Evolutionary conservation across 2,329 filamentous ascomycete species (phyloP).

Genomic region (Diaporthe vaccinii): DNA sequence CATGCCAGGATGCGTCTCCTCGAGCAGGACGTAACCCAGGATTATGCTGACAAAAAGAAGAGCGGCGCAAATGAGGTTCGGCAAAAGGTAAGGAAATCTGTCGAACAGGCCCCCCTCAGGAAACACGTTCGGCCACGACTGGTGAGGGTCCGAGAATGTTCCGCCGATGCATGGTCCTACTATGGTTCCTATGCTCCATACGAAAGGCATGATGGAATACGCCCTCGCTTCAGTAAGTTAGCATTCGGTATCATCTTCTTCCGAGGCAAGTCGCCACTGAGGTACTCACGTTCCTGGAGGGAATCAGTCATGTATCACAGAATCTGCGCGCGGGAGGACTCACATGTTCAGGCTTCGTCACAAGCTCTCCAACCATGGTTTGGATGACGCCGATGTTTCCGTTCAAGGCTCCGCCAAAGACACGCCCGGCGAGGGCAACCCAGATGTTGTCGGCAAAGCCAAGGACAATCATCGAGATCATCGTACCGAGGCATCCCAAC

Average conservation of each 20-base stretch:
- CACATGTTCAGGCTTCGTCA: slow-evolving; percentile 86
- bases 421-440: slow-evolving; percentile 82
- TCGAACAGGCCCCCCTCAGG: slow-evolving; percentile 78
- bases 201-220: slow-evolving; percentile 93
- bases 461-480: slow-evolving; percentile 85
- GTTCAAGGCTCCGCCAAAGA: slow-evolving; percentile 85
- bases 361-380: slow-evolving; percentile 92
- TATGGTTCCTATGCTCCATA: slow-evolving; percentile 93
- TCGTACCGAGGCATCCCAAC: slow-evolving; percentile 84
- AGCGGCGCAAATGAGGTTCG: slow-evolving; percentile 85
- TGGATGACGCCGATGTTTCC: slow-evolving; percentile 93
- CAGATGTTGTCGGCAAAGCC: slow-evolving; percentile 88
- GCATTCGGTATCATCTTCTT: slow-evolving; percentile 16
- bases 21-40: slow-evolving; percentile 82
- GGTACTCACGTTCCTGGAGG: slow-evolving; percentile 66
- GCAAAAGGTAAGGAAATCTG: slow-evolving; percentile 87
- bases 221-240: slow-evolving; percentile 73
- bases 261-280: slow-evolving; percentile 44
- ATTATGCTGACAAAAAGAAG: slow-evolving; percentile 85
- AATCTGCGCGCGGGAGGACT: neutral
- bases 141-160: slow-evolving; percentile 82
- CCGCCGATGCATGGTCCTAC: slow-evolving; percentile 91
- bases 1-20: slow-evolving; percentile 92
- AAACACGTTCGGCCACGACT: slow-evolving; percentile 80
- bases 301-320: slow-evolving; percentile 18